phyloP scores from a whole-genome alignment of 106 monocot species.

The Allium fistulosum region DNA sequence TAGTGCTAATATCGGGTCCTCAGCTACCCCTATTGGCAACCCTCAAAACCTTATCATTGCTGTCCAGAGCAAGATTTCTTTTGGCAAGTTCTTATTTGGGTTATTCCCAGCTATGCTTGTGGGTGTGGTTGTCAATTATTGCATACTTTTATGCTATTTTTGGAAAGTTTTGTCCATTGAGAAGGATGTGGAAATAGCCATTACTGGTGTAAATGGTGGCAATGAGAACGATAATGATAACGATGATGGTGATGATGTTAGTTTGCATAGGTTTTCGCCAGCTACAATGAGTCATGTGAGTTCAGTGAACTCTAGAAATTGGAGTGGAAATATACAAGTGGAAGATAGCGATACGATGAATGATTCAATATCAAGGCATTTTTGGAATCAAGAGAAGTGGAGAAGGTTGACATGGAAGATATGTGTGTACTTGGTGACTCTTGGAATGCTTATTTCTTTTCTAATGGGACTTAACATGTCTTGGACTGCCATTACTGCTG shows the following conservation, averaged over 20 bases:
- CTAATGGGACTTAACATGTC: constrained; percentile 84
- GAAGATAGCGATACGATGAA: background rate
- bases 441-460: constrained; percentile 74
- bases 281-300: constrained; percentile 52
- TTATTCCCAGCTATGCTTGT: constrained; percentile 64
- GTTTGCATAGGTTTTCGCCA: constrained; percentile 55
- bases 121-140: constrained; percentile 42
- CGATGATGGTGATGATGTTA: constrained; percentile 27
- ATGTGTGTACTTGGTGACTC: constrained; percentile 62
- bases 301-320: constrained; percentile 2
- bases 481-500: constrained; percentile 85
- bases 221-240: background rate
- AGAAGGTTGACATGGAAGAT: constrained; percentile 50
- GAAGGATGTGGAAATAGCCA: constrained; percentile 27
- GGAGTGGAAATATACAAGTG: background rate
- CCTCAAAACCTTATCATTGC: constrained; percentile 91
- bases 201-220: constrained; percentile 1
- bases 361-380: background rate
- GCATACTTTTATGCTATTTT: constrained; percentile 50
- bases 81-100: constrained; percentile 51
- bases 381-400: constrained; percentile 31
- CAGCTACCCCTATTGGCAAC: constrained; percentile 82
- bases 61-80: constrained; percentile 68
- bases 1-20: constrained; percentile 85
- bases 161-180: constrained; percentile 42